These are phyloP conservation scores for Piromyces sp. DNA, from an alignment of 192 early-diverging fungal species.

Conservation along the genomic window DNA sequence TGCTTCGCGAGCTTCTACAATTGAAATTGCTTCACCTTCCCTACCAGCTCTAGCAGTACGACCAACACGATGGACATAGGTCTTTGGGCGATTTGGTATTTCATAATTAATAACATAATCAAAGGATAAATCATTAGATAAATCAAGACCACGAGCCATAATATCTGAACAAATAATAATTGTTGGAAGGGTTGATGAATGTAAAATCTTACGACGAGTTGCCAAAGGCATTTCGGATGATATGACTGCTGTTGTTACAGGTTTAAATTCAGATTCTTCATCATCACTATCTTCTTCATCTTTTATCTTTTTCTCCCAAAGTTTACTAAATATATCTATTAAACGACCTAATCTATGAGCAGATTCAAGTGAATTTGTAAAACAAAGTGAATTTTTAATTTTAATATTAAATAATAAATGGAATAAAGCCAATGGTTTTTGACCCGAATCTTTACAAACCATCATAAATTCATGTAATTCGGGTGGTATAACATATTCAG, in stretches of 20 bases:
- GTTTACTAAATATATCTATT: slow-evolving; percentile 36
- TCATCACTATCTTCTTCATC: not conserved
- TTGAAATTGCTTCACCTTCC: not conserved
- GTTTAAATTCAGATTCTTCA: not conserved
- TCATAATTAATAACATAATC: not conserved
- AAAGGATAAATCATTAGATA: not conserved
- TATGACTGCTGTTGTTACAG: not conserved
- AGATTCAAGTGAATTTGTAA: slow-evolving; percentile 79
- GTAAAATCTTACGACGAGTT: not conserved
- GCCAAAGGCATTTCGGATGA: not conserved
- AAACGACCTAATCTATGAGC: slow-evolving; percentile 65
- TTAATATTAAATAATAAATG: slow-evolving; percentile 52
- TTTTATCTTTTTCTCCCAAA: not conserved
- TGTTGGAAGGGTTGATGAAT: not conserved
- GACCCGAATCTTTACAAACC: slow-evolving; percentile 35
- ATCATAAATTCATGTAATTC: slow-evolving; percentile 49
- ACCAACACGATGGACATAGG: not conserved
- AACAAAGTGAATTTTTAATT: slow-evolving; percentile 46
- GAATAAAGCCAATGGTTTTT: slow-evolving; percentile 73
- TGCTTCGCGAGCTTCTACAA: not conserved
- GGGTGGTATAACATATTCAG: slow-evolving; percentile 18
- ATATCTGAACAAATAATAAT: not conserved
- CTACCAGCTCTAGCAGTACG: not conserved
- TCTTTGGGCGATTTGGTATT: not conserved
- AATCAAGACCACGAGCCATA: not conserved